A percentile compares a stretch with the other conserved stretches of the same genome.
Conservation (phyloP, 176 grass and related monocot genomes). For the Guadua angustifolia region DNA sequence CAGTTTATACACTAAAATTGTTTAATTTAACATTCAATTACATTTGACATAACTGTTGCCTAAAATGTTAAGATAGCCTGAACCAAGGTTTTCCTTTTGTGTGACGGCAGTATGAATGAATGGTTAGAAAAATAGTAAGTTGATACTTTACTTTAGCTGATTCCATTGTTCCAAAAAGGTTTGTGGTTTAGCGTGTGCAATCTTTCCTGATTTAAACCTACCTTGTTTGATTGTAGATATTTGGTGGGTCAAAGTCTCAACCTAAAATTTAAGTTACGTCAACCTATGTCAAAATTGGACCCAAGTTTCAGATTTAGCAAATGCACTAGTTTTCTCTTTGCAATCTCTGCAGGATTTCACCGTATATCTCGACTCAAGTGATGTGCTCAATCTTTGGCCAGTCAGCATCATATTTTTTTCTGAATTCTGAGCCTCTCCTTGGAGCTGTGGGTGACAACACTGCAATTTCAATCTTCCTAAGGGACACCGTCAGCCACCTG, state of each 20-base stretch:
- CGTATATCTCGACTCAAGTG: slow-evolving; percentile 49
- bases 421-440: slow-evolving; percentile 50
- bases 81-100: neutral
- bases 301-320: neutral
- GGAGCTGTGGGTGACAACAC: slow-evolving; percentile 47
- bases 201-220: neutral
- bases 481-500: slow-evolving; percentile 34
- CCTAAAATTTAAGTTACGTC: neutral
- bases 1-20: too few relatives aligned
- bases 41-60: neutral
- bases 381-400: slow-evolving; percentile 50
- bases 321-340: neutral
- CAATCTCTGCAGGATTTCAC: slow-evolving; percentile 41
- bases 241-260: neutral
- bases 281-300: neutral
- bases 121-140: neutral
- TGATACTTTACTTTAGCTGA: neutral
- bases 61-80: neutral
- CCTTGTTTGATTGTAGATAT: neutral
- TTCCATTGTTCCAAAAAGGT: slow-evolving; percentile 1
- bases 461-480: slow-evolving; percentile 47
- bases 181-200: neutral
- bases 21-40: slow-evolving; percentile 1
- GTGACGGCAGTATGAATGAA: neutral
- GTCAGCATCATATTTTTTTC: slow-evolving; percentile 38